Evolutionary conservation across 2,329 filamentous ascomycete genomes (phyloP).

Genomic region (Aurifilum marmelostoma): DNA sequence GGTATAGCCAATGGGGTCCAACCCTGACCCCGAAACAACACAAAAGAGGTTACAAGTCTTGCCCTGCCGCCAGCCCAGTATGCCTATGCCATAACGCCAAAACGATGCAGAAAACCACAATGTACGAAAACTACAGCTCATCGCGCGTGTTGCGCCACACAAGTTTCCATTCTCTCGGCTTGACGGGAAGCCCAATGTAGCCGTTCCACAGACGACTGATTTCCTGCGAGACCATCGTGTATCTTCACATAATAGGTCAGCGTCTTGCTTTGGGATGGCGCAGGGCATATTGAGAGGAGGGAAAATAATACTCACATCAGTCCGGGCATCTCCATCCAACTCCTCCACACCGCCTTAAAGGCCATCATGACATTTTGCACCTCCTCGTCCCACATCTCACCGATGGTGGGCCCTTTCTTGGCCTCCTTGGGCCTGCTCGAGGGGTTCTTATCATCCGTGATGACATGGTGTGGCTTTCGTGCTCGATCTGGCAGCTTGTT

Average conservation of each 20-base stretch:
- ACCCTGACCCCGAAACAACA: not conserved
- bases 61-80: not conserved
- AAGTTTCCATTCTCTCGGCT: conserved; percentile 52
- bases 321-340: conserved; percentile 71
- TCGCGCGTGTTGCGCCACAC: conserved; percentile 43
- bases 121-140: conserved; percentile 46
- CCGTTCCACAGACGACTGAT: conserved; percentile 50
- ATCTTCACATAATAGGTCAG: conserved; percentile 41
- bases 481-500: conserved; percentile 42
- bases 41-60: not conserved
- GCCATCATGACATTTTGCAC: conserved; percentile 64
- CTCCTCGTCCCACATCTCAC: conserved; percentile 68
- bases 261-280: not conserved
- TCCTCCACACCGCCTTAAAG: conserved; percentile 66
- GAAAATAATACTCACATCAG: conserved; percentile 66
- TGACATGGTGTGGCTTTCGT: conserved; percentile 49
- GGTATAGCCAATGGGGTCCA: not conserved
- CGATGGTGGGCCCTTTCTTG: conserved; percentile 37
- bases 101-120: conserved; percentile 15
- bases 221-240: conserved; percentile 49
- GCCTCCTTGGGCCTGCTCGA: conserved; percentile 46
- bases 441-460: conserved; percentile 38
- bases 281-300: not conserved
- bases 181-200: conserved; percentile 57
- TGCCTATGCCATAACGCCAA: conserved; percentile 11